phyloP scores from a whole-genome alignment of 345 rosid genomes.

The Hypericum androsaemum region DNA sequence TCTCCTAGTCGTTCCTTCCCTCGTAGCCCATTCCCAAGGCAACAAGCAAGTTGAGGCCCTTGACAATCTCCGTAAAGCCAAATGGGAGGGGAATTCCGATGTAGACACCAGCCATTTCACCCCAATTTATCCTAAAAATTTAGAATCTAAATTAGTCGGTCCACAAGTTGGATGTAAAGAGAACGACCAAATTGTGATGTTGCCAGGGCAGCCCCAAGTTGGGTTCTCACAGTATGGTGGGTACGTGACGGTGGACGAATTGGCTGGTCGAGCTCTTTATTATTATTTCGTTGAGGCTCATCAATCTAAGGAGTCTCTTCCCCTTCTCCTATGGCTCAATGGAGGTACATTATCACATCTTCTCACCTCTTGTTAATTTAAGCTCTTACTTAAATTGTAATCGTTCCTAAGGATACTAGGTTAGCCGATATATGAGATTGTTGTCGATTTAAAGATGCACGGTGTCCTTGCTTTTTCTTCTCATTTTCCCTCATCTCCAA shows the following conservation, averaged over 20 bases:
- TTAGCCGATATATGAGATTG: no score
- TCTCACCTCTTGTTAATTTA: not conserved
- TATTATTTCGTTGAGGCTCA: slow-evolving; percentile 61
- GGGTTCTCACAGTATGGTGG: slow-evolving; percentile 53
- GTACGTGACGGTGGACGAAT: slow-evolving; percentile 46
- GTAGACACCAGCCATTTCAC: slow-evolving; percentile 15
- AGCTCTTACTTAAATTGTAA: not conserved
- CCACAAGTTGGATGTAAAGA: slow-evolving; percentile 34
- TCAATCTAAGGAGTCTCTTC: slow-evolving; percentile 28
- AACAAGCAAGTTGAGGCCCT: slow-evolving; percentile 24
- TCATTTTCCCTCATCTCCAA: no score
- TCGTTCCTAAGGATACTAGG: no score
- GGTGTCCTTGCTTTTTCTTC: no score
- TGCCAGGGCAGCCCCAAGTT: slow-evolving; percentile 61
- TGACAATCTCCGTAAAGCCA: slow-evolving; percentile 20
- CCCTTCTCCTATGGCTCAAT: slow-evolving; percentile 90
- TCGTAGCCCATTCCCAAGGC: slow-evolving; percentile 10
- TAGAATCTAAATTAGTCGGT: slow-evolving; percentile 2
- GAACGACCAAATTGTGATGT: slow-evolving; percentile 34
- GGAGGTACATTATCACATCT: slow-evolving; percentile 51
- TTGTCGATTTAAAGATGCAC: no score
- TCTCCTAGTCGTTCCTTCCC: slow-evolving; percentile 6
- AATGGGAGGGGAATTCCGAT: slow-evolving; percentile 15
- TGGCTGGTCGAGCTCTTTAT: slow-evolving; percentile 51
- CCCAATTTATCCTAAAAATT: slow-evolving; percentile 1